These are phyloP conservation scores for Cubamyces sp. DNA, from an alignment of 768 basidiomycete species.

Conservation along the genomic window DNA sequence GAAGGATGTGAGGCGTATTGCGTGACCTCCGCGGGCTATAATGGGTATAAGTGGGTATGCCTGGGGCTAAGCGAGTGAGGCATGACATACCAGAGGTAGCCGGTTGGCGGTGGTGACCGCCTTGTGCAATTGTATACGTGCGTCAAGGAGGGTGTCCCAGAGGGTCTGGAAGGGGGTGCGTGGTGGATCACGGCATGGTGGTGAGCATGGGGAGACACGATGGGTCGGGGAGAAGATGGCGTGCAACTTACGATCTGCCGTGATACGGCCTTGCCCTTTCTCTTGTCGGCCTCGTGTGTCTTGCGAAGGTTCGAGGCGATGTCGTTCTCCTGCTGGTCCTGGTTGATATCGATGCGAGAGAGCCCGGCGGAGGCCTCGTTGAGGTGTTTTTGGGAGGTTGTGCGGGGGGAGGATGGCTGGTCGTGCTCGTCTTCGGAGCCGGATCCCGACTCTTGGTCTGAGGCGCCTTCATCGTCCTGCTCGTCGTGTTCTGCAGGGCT, in stretches of 20 bases:
- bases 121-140: constrained; percentile 93
- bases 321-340: constrained; percentile 42
- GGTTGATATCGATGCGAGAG: constrained; percentile 10
- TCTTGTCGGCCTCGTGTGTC: constrained; percentile 68
- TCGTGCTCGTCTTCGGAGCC: constrained; percentile 27
- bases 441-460: constrained; percentile 5
- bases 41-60: constrained; percentile 34
- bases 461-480: constrained; percentile 26
- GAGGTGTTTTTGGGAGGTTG: constrained; percentile 2
- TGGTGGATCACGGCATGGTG: background rate
- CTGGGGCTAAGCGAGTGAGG: constrained; percentile 8
- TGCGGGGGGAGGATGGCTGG: constrained; percentile 16
- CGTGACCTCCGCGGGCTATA: constrained; percentile 40
- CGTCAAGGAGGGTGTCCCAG: constrained; percentile 87
- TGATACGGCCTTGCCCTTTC: constrained; percentile 84
- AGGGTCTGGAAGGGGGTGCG: constrained; percentile 52
- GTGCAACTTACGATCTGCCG: constrained; percentile 69
- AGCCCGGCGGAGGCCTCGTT: constrained; percentile 13
- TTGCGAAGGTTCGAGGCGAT: constrained; percentile 56
- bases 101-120: constrained; percentile 64
- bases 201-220: constrained; percentile 6
- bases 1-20: constrained; percentile 37
- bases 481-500: constrained; percentile 26
- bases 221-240: background rate
- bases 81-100: constrained; percentile 60